Conservation (phyloP, 371 early-diverging fungal species). For the Massospora cicadina region DNA sequence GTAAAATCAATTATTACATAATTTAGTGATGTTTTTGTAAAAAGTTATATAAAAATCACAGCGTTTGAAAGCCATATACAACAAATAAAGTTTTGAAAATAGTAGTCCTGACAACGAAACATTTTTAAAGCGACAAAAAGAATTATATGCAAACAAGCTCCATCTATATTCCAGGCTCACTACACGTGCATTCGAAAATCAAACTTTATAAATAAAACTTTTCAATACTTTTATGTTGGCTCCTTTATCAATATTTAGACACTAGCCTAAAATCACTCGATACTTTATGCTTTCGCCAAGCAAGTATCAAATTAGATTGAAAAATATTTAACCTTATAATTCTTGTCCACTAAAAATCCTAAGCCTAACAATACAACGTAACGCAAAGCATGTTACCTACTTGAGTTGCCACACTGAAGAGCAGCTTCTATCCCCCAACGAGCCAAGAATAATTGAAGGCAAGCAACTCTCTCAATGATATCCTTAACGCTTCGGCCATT, state of each 20-base stretch:
- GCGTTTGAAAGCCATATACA: not conserved
- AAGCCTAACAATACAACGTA: not conserved
- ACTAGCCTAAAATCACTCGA: too few relatives aligned
- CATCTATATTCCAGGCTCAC: too few relatives aligned
- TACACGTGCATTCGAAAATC: not conserved
- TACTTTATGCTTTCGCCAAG: too few relatives aligned
- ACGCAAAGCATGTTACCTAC: not conserved
- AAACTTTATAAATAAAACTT: not conserved
- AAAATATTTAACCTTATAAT: not conserved
- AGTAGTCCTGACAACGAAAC: too few relatives aligned
- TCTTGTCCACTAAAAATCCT: not conserved
- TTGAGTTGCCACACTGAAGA: not conserved
- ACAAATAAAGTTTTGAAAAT: not conserved
- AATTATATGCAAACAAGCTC: too few relatives aligned
- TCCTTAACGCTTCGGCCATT: not conserved
- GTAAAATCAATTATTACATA: not conserved
- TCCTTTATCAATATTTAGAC: too few relatives aligned
- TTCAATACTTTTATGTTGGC: too few relatives aligned
- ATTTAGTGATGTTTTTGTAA: too few relatives aligned
- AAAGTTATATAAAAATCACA: not conserved
- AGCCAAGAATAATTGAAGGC: not conserved
- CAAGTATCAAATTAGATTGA: not conserved
- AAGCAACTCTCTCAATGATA: not conserved
- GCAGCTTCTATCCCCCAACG: constrained; percentile 9
- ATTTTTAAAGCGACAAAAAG: too few relatives aligned